Percentiles rank a stretch among this genome's conserved stretches.
Conservation (phyloP, 805 yeast species). For the Saccharomycopsis sp. region DNA sequence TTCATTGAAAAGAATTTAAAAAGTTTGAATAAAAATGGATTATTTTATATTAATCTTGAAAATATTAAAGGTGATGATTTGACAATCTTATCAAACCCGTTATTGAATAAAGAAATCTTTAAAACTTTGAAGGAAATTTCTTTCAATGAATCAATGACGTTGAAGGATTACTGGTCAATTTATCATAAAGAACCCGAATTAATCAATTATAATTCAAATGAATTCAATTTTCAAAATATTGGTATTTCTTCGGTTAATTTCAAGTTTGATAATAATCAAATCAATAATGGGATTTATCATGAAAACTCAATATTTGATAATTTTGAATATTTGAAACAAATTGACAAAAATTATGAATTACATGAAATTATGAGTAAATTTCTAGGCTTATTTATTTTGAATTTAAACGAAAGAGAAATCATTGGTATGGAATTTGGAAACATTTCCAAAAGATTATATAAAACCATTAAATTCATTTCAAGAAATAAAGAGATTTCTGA, state of each 20-base stretch:
- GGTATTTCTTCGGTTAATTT: conserved; percentile 51
- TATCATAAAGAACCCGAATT: conserved; percentile 29
- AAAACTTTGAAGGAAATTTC: conserved; percentile 33
- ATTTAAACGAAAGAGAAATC: conserved; percentile 48
- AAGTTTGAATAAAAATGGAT: conserved; percentile 42
- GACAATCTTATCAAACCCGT: conserved; percentile 22
- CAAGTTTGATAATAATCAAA: conserved; percentile 34
- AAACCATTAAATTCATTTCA: background rate
- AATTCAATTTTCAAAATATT: conserved; percentile 46
- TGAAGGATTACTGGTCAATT: conserved; percentile 10
- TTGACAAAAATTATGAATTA: conserved; percentile 21
- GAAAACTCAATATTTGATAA: conserved; percentile 69
- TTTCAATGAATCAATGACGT: conserved; percentile 23
- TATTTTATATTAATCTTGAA: conserved; percentile 59
- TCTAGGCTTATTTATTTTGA: conserved; percentile 43
- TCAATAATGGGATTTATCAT: conserved; percentile 51
- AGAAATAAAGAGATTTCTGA: background rate
- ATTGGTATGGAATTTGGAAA: conserved; percentile 22
- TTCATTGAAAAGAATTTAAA: too few species aligned
- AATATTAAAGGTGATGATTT: conserved; percentile 37
- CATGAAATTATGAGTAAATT: conserved; percentile 53
- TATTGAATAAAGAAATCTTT: conserved; percentile 39
- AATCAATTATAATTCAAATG: conserved; percentile 67
- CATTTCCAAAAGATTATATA: background rate
- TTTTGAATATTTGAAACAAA: conserved; percentile 52